phyloP scores from a whole-genome alignment of 2,329 filamentous ascomycete genomes.

The Cadophora malorum region DNA sequence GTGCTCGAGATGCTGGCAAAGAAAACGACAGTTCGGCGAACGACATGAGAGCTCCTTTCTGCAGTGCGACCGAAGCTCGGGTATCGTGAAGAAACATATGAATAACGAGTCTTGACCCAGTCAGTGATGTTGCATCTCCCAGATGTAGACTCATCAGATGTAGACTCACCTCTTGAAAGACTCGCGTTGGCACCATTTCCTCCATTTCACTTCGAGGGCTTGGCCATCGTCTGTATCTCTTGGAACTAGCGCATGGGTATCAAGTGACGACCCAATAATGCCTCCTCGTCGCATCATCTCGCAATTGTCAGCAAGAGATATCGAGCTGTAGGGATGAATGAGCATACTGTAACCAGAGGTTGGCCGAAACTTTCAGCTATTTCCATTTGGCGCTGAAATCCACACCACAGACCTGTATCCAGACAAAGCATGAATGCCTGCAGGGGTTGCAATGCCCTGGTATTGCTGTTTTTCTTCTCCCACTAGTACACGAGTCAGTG shows the following conservation, averaged over 20 bases:
- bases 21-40: slow-evolving; percentile 11
- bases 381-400: slow-evolving; percentile 64
- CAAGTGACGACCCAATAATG: not conserved
- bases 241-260: slow-evolving; percentile 12
- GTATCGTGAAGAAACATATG: slow-evolving; percentile 20
- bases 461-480: slow-evolving; percentile 56
- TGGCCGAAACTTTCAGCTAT: slow-evolving; percentile 63
- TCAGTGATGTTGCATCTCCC: not conserved
- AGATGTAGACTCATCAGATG: no score
- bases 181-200: slow-evolving; percentile 13
- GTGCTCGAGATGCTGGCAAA: slow-evolving; percentile 9
- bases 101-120: not conserved
- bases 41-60: slow-evolving; percentile 6
- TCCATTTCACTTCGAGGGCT: slow-evolving; percentile 17
- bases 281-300: slow-evolving; percentile 21
- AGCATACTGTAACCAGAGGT: slow-evolving; percentile 53
- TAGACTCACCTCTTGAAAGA: slow-evolving; percentile 19
- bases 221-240: slow-evolving; percentile 6
- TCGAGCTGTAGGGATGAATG: no score
- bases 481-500: slow-evolving; percentile 42
- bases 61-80: slow-evolving; percentile 12
- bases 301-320: not conserved
- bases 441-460: slow-evolving; percentile 57
- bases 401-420: slow-evolving; percentile 63
- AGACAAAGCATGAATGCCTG: slow-evolving; percentile 57